Evolutionary conservation across 2,329 filamentous ascomycete genomes (phyloP).

Genomic region (Chrysosporium queenslandicum): DNA sequence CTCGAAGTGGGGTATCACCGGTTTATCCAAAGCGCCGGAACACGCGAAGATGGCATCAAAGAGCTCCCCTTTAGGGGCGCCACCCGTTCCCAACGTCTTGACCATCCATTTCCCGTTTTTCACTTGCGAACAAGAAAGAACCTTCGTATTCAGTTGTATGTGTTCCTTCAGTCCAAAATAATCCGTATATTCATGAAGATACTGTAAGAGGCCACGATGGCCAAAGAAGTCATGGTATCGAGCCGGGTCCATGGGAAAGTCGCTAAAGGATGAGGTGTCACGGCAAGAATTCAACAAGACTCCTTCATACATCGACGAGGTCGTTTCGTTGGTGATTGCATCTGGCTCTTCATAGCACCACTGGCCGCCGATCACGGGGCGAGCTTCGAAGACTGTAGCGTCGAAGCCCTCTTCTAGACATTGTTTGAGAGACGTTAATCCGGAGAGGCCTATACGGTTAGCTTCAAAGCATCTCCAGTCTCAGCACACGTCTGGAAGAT

Average conservation of each 20-base stretch:
- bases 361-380: slow-evolving; percentile 30
- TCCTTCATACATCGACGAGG: slow-evolving; percentile 31
- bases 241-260: slow-evolving; percentile 35
- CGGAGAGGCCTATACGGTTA: slow-evolving; percentile 27
- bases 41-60: slow-evolving; percentile 33
- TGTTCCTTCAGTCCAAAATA: slow-evolving; percentile 30
- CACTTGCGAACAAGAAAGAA: slow-evolving; percentile 24
- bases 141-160: slow-evolving; percentile 28
- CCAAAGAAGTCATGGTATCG: slow-evolving; percentile 32
- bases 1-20: slow-evolving; percentile 26
- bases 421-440: slow-evolving; percentile 33
- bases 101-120: slow-evolving; percentile 27
- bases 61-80: slow-evolving; percentile 18
- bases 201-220: slow-evolving; percentile 28
- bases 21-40: slow-evolving; percentile 27
- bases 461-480: background rate
- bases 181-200: slow-evolving; percentile 31
- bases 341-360: slow-evolving; percentile 32
- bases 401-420: slow-evolving; percentile 31
- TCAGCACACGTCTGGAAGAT: background rate
- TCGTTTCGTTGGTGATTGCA: slow-evolving; percentile 20
- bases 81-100: slow-evolving; percentile 17
- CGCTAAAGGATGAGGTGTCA: slow-evolving; percentile 32
- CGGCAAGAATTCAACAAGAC: slow-evolving; percentile 32
- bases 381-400: slow-evolving; percentile 30